phyloP scores from a whole-genome alignment of 257 asterid species.

The Penstemon davidsonii region DNA sequence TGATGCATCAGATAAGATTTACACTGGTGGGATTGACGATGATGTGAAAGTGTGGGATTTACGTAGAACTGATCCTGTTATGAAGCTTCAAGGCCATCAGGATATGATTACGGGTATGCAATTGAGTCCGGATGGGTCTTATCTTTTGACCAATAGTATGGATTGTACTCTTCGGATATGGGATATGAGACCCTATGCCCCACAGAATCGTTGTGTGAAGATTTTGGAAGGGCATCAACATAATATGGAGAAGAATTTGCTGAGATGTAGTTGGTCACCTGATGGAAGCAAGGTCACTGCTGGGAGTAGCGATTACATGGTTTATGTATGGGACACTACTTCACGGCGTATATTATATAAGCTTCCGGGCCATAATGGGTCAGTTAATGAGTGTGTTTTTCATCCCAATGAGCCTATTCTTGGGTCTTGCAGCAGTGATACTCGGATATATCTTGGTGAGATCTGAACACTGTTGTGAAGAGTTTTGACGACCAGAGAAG shows the following conservation, averaged over 20 bases:
- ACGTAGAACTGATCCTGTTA: slow-evolving; percentile 78
- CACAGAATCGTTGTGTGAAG: slow-evolving; percentile 94
- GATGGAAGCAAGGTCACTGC: slow-evolving; percentile 98
- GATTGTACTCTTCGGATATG: slow-evolving; percentile 88
- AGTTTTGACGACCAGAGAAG: too few relatives aligned
- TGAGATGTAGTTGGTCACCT: slow-evolving; percentile 97
- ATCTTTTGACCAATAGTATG: slow-evolving; percentile 93
- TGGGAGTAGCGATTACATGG: slow-evolving; percentile 97
- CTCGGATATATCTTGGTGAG: slow-evolving; percentile 93
- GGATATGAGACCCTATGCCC: slow-evolving; percentile 99
- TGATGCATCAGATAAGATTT: slow-evolving; percentile 92
- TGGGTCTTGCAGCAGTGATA: slow-evolving; percentile 98
- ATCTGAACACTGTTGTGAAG: slow-evolving; percentile 35
- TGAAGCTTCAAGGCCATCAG: slow-evolving; percentile 97
- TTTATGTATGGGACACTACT: slow-evolving; percentile 92
- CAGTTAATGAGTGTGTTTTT: slow-evolving; percentile 81
- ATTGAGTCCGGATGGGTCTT: slow-evolving; percentile 96
- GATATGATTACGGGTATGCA: slow-evolving; percentile 94
- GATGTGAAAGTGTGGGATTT: slow-evolving; percentile 97
- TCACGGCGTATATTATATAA: slow-evolving; percentile 80
- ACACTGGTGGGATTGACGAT: slow-evolving; percentile 89
- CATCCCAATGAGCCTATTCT: slow-evolving; percentile 85
- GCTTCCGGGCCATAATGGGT: slow-evolving; percentile 95
- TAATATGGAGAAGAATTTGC: slow-evolving; percentile 90
- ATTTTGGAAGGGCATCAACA: slow-evolving; percentile 95